Evolutionary conservation across 2,329 filamentous ascomycete genomes (phyloP), one percentile per base, ranked within the genome.

Genomic region (Emergomyces africanus): DNA sequence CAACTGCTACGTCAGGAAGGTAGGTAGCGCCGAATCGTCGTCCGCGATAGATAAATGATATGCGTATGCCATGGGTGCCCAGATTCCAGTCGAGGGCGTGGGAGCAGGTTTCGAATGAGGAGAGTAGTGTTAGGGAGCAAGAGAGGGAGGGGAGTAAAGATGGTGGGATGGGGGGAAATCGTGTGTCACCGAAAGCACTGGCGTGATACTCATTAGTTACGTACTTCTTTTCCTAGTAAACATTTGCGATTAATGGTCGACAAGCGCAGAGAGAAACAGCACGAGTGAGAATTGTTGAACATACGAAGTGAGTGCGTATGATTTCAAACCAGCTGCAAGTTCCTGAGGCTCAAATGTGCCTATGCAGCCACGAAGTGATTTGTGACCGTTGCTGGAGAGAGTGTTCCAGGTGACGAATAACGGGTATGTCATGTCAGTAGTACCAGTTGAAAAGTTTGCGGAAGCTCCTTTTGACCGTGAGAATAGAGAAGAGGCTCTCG

Each of bases 381-480:
- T 85, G 64, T 83, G 75, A 33, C 83, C 81, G 57, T 71, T 77
- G 66, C 78, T 72, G 8, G 81, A 83, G 58, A 90, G 66, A 0
- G 83, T 89, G 75, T 96, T 95, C 91, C 92, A 97, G 8, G 91
- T 96, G 53, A 99, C 89, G 71, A 97, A 97, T 44, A 97, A 81
- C 0, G 92, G 92, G 62, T 85, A 83, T 33, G 58, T 30, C 33
- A 57, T 25, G 37, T 59, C 51, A 46, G 58, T 33, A 54, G 53
- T 28, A 30, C 39, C 58, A 25, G 50, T 59, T 48, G 55, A 48
- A 28, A 55, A 41, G 14, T n/a, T 48, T 30, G 57, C 35, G 15
- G 57, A 55, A 54, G 53, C 57, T 20, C 59, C 56, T 39, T 60
- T 60, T 8, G 35, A 48, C 12, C 55, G 50, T 66, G 66, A 59